Evolutionary conservation across 805 yeast genomes (phyloP), one percentile per base, ranked within the genome.

Genomic region (Wickerhamiella azyma): DNA sequence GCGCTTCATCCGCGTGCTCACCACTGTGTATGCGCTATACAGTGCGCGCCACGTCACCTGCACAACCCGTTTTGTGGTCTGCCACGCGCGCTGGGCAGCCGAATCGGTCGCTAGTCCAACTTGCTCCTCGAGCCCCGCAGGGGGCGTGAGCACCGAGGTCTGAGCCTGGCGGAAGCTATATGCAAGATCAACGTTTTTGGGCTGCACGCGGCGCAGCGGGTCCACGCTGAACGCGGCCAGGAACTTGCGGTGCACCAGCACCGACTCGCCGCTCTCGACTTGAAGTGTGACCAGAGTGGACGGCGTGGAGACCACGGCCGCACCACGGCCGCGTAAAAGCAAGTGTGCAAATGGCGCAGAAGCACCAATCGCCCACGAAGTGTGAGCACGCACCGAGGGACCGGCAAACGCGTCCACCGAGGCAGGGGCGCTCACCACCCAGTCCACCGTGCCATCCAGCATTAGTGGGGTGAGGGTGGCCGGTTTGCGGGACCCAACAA

Each of bases 351-450:
- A 59, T 3, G 64, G 53, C 9, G 53, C 43, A 13, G 52, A 45
- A 24, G 52, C 49, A n/a, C 43, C 42, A 16, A 48, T 17, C 33
- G 52, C 49, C 52, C 52, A 50, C 16, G 52, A 53, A n/a, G 53
- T 33, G 21, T 53, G 52, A 6, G 67, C 57, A 18, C 39, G 39
- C 16, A 61, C 49, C 17, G 48, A 41, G 30, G 66, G 53, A 36
- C 69, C 77, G 2, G 71, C 56, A 69, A 72, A 73, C 16, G 77
- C 72, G 24, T 69, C 61, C 5, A 74, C 49, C 36, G 62, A 62
- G 16, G 60, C 52, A 28, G 67, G 65, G 32, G 60, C 56, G 17
- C 65, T 50, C 10, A 74, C 59, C 3, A 58, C 58, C 78, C 78
- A 74, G 42, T 62, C 63, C 24, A 63, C 59, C 5, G 64, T 52